Base-by-base conservation (phyloP, 257 asterid genomes). In the Cruciata laevipes region DNA sequence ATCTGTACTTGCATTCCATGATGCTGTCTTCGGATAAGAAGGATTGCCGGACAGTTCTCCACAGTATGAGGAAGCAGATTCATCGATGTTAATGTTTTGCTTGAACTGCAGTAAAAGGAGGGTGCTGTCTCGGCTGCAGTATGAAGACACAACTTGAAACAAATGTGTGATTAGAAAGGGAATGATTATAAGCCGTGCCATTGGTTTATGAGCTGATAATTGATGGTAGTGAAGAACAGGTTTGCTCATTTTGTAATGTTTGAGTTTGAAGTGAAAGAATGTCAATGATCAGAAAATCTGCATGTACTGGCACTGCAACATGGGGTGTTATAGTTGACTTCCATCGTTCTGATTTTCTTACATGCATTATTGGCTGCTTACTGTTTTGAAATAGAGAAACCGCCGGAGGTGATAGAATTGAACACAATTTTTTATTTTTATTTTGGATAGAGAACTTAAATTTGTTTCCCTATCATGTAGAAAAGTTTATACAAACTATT, bases 81-180 rank as follows among this genome's bases (percentile, higher is more conserved):
- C 56, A 31, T 70, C 69, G 13, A 70, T 59, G 52, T 60, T 3
- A 18, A 77, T 0, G 21, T 38, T 57, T 11, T 66, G 42, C 71
- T 56, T 77, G 65, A 77, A 59, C 30, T 32, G 52, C 7, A 64
- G 63, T 76, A 77, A 77, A 8, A 58, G 40, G 7, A 35, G 61
- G 20, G 38, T 30, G 27, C 67, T 67, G 32, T 44, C 64, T 23
- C 10, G 33, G 25, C 5, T 51, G 49, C 82, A 77, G 9, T 61
- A 58, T 68, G 63, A 47, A 42, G 44, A 47, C 20, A 24, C 24
- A 37, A 42, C 13, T 52, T 44, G 31, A 40, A 69, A 62, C 53
- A 65, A 23, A 4, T 0, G 30, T 8, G 23, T 42, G 17, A 42
- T 23, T 2, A 24, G 32, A 9, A 57, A 24, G 17, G 17, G 33